Evolutionary conservation across 306 rosid species (phyloP), one percentile per base, ranked within the genome.

Genomic region (Ceratonia siliqua): DNA sequence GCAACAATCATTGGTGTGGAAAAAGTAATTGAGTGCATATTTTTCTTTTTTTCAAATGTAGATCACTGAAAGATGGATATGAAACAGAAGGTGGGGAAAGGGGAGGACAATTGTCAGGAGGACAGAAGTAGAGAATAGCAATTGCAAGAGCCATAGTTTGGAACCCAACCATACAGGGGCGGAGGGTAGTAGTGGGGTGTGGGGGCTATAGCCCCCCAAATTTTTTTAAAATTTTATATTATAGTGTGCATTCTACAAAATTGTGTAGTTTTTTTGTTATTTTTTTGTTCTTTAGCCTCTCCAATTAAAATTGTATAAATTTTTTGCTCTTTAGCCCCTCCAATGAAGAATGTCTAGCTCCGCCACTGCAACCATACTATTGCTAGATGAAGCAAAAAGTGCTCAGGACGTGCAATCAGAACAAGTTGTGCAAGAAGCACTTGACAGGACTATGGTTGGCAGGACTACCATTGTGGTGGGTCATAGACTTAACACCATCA

Each of bases 91-190:
- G 73, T 0, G 89, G 92, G 18, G 89, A 87, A 67, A 68, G 92
- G 6, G 92, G 92, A 14, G 75, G 69, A 12, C 87, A 87, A 13
- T 13, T 87, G 17, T 87, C 87, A 0, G 92, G 87, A 4, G 92
- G 92, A 50, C 92, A 87, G 41, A 87, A 87, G 75, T 89, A 87
- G 52, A 72, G 89, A 28, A 83, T 87, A 39, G 89, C 89, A 0
- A 87, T 87, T 9, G 92, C 86, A 5, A 72, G 89, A 70, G 92
- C 87, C 3, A 78, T 81, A 5, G 33, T 85, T 35, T 64, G 84
- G 75, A 70, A 79, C 53, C 92, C 92, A 3, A 81, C 77, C 56
- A n/a, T n/a, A n/a, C n/a, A n/a, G n/a, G n/a, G n/a, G n/a, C n/a
- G n/a, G n/a, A n/a, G n/a, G n/a, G n/a, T n/a, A n/a, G n/a, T n/a